Conservation (phyloP, 2,329 filamentous ascomycete species). For the Shiraia bambusicola region DNA sequence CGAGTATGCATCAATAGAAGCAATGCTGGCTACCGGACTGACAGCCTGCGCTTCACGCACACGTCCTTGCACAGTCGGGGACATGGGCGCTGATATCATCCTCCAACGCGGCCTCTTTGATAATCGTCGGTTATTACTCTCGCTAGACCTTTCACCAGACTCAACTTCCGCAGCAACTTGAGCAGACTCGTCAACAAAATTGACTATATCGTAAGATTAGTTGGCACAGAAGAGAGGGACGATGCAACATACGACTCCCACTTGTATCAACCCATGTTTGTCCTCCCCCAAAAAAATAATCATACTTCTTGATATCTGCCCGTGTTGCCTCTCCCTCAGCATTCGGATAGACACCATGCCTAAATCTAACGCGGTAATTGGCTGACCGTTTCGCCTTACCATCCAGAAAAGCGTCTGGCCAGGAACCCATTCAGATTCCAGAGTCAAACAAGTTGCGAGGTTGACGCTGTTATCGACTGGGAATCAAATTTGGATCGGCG, state of each 20-base stretch:
- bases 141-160: not conserved
- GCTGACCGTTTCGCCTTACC: slow-evolving; percentile 9
- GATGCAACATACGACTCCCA: slow-evolving; percentile 13
- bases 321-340: slow-evolving; percentile 16
- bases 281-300: slow-evolving; percentile 22
- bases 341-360: slow-evolving; percentile 22
- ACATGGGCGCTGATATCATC: slow-evolving; percentile 2
- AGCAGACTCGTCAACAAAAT: slow-evolving; percentile 21
- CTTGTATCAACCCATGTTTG: slow-evolving; percentile 18
- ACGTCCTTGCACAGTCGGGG: not conserved
- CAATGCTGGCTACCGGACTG: not conserved
- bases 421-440: slow-evolving; percentile 2
- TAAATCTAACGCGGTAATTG: slow-evolving; percentile 23
- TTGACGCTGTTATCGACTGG: too few species aligned
- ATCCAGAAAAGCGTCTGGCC: slow-evolving; percentile 3
- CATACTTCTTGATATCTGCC: slow-evolving; percentile 28
- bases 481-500: too few species aligned
- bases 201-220: slow-evolving; percentile 8
- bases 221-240: not conserved
- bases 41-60: not conserved
- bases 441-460: too few species aligned
- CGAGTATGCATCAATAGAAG: not conserved
- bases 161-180: slow-evolving; percentile 16
- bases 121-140: slow-evolving; percentile 4
- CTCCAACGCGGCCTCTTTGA: slow-evolving; percentile 1